Percentiles rank a stretch among this genome's conserved stretches.
phyloP scores from a whole-genome alignment of 129 eudicot genomes.

The Solidago caesia region DNA sequence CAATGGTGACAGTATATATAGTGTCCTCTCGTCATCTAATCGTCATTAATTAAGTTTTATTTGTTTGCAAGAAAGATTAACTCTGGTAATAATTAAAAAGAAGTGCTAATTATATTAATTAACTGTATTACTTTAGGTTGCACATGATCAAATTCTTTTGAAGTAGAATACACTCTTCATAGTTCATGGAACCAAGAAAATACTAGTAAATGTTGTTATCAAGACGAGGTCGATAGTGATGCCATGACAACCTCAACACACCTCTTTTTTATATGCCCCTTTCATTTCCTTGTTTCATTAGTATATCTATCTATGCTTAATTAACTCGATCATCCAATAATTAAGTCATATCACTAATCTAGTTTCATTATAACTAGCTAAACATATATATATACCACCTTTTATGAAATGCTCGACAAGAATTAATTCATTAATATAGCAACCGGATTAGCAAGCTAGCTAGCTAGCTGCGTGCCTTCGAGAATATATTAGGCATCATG shows the following conservation, averaged over 20 bases:
- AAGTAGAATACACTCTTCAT: slow-evolving; percentile 42
- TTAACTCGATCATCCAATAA: slow-evolving; percentile 13
- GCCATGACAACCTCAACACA: slow-evolving; percentile 37
- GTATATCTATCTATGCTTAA: slow-evolving; percentile 7
- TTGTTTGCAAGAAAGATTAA: too few relatives aligned
- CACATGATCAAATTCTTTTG: slow-evolving; percentile 30
- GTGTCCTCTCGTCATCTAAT: too few relatives aligned
- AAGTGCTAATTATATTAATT: too few relatives aligned
- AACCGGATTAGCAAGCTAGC: background rate
- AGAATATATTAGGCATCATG: too few relatives aligned
- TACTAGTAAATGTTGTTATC: slow-evolving; percentile 43
- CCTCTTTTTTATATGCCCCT: background rate
- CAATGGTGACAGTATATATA: too few relatives aligned
- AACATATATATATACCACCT: background rate
- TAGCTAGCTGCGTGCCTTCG: background rate
- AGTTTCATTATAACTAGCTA: slow-evolving; percentile 5
- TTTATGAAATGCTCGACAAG: background rate
- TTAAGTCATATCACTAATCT: background rate
- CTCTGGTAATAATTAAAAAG: too few relatives aligned
- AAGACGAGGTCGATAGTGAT: slow-evolving; percentile 36
- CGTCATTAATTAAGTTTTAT: too few relatives aligned
- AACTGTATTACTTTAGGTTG: background rate
- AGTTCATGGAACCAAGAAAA: slow-evolving; percentile 35
- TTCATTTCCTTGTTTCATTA: background rate
- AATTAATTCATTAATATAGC: background rate